Percentiles rank a stretch among this genome's conserved stretches.
Conservation (phyloP, 345 rosid species). For the Lepidium aucheri region DNA sequence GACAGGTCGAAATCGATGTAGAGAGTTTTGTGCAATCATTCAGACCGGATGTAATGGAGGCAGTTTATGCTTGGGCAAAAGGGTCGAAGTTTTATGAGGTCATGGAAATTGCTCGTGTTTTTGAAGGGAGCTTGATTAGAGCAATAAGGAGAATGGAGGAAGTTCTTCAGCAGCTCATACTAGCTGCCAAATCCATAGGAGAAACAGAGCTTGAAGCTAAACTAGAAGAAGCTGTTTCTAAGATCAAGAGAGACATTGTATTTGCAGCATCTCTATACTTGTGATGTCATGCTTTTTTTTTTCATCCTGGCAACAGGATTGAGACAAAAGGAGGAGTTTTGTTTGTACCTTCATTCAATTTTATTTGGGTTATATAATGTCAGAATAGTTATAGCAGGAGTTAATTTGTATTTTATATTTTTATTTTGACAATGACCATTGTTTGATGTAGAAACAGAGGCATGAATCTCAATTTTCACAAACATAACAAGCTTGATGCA, state of each 20-base stretch:
- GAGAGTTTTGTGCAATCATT: slow-evolving; percentile 78
- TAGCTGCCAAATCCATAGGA: slow-evolving; percentile 81
- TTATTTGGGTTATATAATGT: no score
- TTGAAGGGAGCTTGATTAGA: slow-evolving; percentile 98
- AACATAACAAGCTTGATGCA: not conserved
- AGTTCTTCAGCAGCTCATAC: slow-evolving; percentile 92
- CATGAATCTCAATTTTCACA: no score
- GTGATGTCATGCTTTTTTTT: slow-evolving; percentile 21
- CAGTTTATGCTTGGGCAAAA: slow-evolving; percentile 96
- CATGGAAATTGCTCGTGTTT: slow-evolving; percentile 85
- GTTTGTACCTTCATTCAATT: no score
- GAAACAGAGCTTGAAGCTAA: slow-evolving; percentile 77
- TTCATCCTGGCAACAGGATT: not conserved
- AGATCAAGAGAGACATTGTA: slow-evolving; percentile 92
- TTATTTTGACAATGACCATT: no score
- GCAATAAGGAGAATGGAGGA: slow-evolving; percentile 96
- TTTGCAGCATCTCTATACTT: slow-evolving; percentile 93
- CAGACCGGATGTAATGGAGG: slow-evolving; percentile 94
- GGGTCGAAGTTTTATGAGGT: slow-evolving; percentile 94
- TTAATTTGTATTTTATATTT: no score
- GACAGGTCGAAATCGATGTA: slow-evolving; percentile 78
- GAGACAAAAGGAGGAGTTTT: no score
- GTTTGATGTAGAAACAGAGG: no score
- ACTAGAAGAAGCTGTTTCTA: slow-evolving; percentile 82
- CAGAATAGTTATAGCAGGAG: no score